Conservation (phyloP, 768 basidiomycete species). For the Rhizopogon vinicolor region DNA sequence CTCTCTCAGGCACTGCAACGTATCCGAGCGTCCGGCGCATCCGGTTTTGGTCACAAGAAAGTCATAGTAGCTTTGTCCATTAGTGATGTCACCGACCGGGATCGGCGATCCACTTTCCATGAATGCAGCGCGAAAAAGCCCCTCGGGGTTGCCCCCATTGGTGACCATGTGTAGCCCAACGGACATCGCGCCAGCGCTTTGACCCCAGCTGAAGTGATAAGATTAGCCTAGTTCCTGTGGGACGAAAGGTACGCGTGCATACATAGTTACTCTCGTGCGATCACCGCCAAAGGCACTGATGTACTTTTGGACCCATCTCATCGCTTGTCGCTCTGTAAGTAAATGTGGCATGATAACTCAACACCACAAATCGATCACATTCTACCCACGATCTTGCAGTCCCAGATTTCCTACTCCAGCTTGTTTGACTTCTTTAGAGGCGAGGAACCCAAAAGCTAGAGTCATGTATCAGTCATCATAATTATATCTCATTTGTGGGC, state of each 20-base stretch:
- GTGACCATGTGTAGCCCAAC: slow-evolving; percentile 46
- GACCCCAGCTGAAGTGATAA: slow-evolving; percentile 42
- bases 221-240: slow-evolving; percentile 5
- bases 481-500: too few relatives aligned
- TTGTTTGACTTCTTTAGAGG: too few relatives aligned
- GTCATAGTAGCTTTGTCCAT: slow-evolving; percentile 43
- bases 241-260: slow-evolving; percentile 33
- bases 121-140: slow-evolving; percentile 44
- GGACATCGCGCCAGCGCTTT: slow-evolving; percentile 55
- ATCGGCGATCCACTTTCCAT: slow-evolving; percentile 48
- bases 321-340: slow-evolving; percentile 26
- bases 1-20: slow-evolving; percentile 35
- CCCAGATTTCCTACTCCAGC: too few relatives aligned
- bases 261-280: slow-evolving; percentile 55
- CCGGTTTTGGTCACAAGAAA: slow-evolving; percentile 27
- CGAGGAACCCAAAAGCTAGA: too few relatives aligned
- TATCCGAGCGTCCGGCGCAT: slow-evolving; percentile 20
- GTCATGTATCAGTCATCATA: too few relatives aligned
- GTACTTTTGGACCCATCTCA: slow-evolving; percentile 16
- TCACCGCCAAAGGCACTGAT: slow-evolving; percentile 64
- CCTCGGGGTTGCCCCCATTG: slow-evolving; percentile 39
- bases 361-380: too few relatives aligned
- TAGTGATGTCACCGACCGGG: slow-evolving; percentile 36
- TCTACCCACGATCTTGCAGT: too few relatives aligned
- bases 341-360: too few relatives aligned